Conservation (phyloP, 768 basidiomycete species). For the Tricholoma hemisulphureum region DNA sequence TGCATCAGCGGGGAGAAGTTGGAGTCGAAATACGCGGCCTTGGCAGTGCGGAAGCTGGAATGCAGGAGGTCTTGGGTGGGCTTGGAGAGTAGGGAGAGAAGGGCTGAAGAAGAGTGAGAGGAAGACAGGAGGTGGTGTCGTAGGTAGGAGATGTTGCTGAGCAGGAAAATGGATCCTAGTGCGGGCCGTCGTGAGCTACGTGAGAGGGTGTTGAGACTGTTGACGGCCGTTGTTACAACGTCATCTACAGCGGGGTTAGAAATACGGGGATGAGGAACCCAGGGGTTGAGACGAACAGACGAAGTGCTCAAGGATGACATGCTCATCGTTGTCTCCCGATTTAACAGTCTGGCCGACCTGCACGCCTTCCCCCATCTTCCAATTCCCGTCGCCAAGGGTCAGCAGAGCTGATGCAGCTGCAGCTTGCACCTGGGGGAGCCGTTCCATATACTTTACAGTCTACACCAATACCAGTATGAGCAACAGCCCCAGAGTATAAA, state of each 20-base stretch:
- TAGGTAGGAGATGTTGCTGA: conserved; percentile 78
- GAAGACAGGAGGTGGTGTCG: conserved; percentile 57
- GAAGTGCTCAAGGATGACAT: conserved; percentile 69
- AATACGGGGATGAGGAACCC: not conserved
- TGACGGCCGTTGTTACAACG: conserved; percentile 64
- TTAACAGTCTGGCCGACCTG: conserved; percentile 53
- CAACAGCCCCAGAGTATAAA: not conserved
- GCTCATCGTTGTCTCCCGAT: conserved; percentile 53
- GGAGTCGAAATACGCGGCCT: conserved; percentile 80
- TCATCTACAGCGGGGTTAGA: conserved; percentile 49
- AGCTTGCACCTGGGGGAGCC: conserved; percentile 65
- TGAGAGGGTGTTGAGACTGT: conserved; percentile 61
- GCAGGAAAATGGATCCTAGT: conserved; percentile 71
- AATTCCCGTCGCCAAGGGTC: conserved; percentile 82
- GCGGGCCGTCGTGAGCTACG: conserved; percentile 58
- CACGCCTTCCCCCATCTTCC: conserved; percentile 88
- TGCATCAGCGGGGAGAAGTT: conserved; percentile 81
- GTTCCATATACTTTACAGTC: conserved; percentile 69
- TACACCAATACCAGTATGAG: conserved; percentile 24
- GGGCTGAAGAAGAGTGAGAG: conserved; percentile 32
- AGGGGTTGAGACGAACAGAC: conserved; percentile 53
- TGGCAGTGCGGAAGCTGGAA: conserved; percentile 75
- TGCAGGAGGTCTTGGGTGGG: conserved; percentile 61
- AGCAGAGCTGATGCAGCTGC: conserved; percentile 66
- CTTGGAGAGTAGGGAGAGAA: conserved; percentile 55